Evolutionary conservation across 2,329 filamentous ascomycete genomes (phyloP), one percentile per base, ranked within the genome.

Genomic region (Escovopsis sp.): DNA sequence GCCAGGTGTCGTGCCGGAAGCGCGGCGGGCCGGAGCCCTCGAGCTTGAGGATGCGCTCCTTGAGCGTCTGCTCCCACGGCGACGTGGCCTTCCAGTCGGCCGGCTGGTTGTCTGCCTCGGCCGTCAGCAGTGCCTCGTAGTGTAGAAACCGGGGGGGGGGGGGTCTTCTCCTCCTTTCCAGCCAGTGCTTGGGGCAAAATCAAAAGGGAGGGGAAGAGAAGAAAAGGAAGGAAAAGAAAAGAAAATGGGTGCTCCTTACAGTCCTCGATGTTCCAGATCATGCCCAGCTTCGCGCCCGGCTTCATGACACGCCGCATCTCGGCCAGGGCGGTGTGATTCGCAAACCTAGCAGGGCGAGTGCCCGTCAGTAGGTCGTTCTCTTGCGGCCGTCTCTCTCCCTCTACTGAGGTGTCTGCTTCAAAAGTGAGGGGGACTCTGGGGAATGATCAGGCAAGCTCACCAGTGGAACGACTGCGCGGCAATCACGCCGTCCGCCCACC

Each of bases 191-290:
- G 18, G 4, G 18, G 32, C 15, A 15, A 15, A 15, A 15, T 15
- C 15, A 15, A 23, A 23, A 23, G 23, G 23, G 23, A 11, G 10
- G 33, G 30, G n/a, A 33, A 39, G 6, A 12, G n/a, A 18, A 36
- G 23, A 23, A 23, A 23, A 1, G 23, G 23, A 23, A 23, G 23
- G 23, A 23, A 23, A 23, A 6, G 23, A 23, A 23, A 23, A 32
- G 28, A 11, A 32, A 9, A 32, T 4, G 28, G 28, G 8, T 32
- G 28, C 11, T 23, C 62, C 69, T 53, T 60, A 80, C 79, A 84
- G 49, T 82, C 77, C 56, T 85, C 80, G 45, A 80, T 65, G 51
- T 85, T 85, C 82, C 82, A 86, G 42, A 86, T 77, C 56, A 83
- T 59, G 12, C 76, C 81, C 26, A 86, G 64, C 26, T 67, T 66